These are phyloP conservation scores for Paxillus ammoniavirescens DNA, from an alignment of 768 basidiomycete genomes.

Conservation along the genomic window DNA sequence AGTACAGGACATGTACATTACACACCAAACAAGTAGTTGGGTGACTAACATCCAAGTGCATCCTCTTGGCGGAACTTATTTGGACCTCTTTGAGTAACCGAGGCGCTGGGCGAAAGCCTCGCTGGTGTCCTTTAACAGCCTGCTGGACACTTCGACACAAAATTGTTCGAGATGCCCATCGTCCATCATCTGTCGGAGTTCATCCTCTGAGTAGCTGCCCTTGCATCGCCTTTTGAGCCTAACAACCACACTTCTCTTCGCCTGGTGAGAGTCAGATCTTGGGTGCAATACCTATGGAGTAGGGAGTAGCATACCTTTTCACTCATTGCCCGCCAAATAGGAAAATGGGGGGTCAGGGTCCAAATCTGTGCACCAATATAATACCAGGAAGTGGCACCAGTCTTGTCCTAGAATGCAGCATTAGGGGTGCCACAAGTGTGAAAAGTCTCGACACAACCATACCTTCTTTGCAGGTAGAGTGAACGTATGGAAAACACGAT, in stretches of 20 bases:
- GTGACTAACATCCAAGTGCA: not conserved
- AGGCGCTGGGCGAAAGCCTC: slow-evolving; percentile 23
- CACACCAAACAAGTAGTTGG: too few relatives aligned
- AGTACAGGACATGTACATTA: too few relatives aligned
- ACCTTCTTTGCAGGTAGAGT: slow-evolving; percentile 47
- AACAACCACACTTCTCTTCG: slow-evolving; percentile 34
- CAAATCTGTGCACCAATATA: slow-evolving; percentile 53
- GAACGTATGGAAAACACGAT: slow-evolving; percentile 48
- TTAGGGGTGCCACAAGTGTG: slow-evolving; percentile 5
- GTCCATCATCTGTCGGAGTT: slow-evolving; percentile 39
- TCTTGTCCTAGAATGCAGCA: slow-evolving; percentile 28
- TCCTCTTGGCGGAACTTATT: too few relatives aligned
- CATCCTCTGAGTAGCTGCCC: slow-evolving; percentile 28
- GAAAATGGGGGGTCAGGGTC: slow-evolving; percentile 28
- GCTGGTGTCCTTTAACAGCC: slow-evolving; percentile 16
- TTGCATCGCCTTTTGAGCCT: slow-evolving; percentile 37
- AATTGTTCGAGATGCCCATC: slow-evolving; percentile 44
- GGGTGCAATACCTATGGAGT: not conserved
- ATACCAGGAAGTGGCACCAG: slow-evolving; percentile 36
- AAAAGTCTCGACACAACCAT: slow-evolving; percentile 4
- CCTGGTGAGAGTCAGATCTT: slow-evolving; percentile 8
- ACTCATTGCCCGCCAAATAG: slow-evolving; percentile 41
- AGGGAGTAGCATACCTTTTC: slow-evolving; percentile 29
- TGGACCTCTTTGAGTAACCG: slow-evolving; percentile 8
- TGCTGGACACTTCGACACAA: slow-evolving; percentile 37